Evolutionary conservation across 169 alveolate genomes (phyloP).

Genomic region (Hammondia hammondi): DNA sequence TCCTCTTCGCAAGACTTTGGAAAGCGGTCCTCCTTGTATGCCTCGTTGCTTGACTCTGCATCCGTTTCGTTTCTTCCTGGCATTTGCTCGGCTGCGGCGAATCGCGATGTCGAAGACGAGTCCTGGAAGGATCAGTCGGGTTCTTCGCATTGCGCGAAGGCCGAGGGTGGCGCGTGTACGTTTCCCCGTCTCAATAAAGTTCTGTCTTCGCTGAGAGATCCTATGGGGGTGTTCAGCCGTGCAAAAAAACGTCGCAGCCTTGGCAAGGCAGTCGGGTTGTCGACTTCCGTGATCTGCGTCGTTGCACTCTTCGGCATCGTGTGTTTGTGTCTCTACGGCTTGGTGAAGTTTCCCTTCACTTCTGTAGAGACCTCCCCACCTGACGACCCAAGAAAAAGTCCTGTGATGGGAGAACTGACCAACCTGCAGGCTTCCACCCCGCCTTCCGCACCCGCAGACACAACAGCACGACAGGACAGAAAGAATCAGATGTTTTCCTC

Average conservation of each 20-base stretch:
- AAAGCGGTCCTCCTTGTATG: not conserved
- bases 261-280: too few species aligned
- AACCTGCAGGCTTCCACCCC: too few species aligned
- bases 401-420: not conserved
- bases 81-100: not conserved
- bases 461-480: too few species aligned
- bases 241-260: too few species aligned
- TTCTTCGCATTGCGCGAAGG: not conserved
- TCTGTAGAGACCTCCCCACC: not conserved
- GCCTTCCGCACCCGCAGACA: too few species aligned
- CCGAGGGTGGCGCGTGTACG: too few species aligned
- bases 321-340: not conserved
- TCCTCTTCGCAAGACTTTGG: not conserved
- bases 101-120: not conserved
- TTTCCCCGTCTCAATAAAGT: too few species aligned
- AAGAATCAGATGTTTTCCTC: too few species aligned
- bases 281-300: not conserved
- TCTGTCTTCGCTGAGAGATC: too few species aligned
- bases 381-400: not conserved
- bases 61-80: not conserved
- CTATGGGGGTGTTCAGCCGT: too few species aligned
- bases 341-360: not conserved
- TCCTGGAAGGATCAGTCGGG: not conserved
- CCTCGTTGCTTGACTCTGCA: not conserved
- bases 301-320: not conserved